Evolutionary conservation across 192 early-diverging fungal genomes (phyloP).

Genomic region (Podila horticola): DNA sequence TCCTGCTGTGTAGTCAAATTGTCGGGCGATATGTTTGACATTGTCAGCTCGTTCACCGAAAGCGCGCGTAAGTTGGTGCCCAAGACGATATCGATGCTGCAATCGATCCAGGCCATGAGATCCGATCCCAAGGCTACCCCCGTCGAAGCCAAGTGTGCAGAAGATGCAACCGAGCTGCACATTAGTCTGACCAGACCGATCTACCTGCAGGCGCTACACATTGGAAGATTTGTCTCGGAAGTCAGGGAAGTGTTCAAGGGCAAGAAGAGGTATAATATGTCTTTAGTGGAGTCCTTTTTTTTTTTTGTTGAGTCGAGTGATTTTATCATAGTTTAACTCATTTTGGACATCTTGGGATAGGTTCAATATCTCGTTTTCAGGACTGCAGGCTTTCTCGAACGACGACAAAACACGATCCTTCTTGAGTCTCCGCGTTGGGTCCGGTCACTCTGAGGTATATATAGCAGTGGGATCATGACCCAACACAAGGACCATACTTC

Average conservation of each 20-base stretch:
- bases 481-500: neutral
- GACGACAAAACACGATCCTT: conserved; percentile 41
- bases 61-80: conserved; percentile 14
- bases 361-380: conserved; percentile 35
- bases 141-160: conserved; percentile 18
- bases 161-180: conserved; percentile 31
- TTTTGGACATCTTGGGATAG: conserved; percentile 2
- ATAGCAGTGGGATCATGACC: neutral
- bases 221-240: conserved; percentile 29
- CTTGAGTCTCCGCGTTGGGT: conserved; percentile 39
- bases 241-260: conserved; percentile 27
- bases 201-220: conserved; percentile 36
- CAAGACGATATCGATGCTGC: conserved; percentile 21
- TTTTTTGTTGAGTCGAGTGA: neutral
- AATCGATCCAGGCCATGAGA: conserved; percentile 18
- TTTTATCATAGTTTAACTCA: neutral
- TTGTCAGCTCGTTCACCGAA: conserved; percentile 12
- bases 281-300: neutral
- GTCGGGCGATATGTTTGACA: conserved; percentile 35
- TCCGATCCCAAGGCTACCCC: neutral
- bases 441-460: conserved; percentile 41
- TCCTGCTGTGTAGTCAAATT: conserved; percentile 10
- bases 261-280: conserved; percentile 10
- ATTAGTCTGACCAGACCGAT: conserved; percentile 39
- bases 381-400: conserved; percentile 37